Evolutionary conservation across 495 filamentous ascomycete species (phyloP).

Genomic region (Penicillium nucicola): DNA sequence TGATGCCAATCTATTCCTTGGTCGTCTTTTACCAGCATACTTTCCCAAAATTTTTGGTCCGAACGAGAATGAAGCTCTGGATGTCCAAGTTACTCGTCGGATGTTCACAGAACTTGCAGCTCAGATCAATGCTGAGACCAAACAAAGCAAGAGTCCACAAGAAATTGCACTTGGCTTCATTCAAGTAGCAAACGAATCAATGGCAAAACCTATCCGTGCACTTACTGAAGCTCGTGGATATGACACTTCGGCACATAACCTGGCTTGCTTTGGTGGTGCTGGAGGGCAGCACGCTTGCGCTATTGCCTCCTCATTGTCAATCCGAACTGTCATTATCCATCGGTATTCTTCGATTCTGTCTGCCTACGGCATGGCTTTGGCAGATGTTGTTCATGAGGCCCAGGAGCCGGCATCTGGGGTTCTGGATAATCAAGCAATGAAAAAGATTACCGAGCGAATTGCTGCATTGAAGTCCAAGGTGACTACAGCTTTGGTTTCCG

Average conservation of each 20-base stretch:
- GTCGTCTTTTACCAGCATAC: conserved; percentile 79
- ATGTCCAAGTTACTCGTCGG: conserved; percentile 65
- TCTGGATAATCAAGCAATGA: conserved; percentile 12
- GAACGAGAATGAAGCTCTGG: conserved; percentile 76
- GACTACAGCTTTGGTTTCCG: conserved; percentile 2
- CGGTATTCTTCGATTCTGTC: conserved; percentile 89
- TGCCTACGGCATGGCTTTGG: conserved; percentile 91
- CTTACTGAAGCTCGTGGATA: conserved; percentile 90
- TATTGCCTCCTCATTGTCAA: conserved; percentile 85
- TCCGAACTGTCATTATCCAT: conserved; percentile 80
- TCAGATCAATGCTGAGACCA: conserved; percentile 61
- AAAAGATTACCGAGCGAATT: conserved; percentile 5
- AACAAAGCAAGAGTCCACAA: conserved; percentile 56
- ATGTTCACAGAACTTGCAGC: conserved; percentile 70
- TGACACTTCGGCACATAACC: conserved; percentile 78
- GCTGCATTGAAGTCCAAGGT: conserved; percentile 10
- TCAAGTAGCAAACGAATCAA: conserved; percentile 89
- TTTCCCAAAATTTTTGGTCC: conserved; percentile 91
- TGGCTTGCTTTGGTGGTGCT: conserved; percentile 89
- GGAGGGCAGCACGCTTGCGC: conserved; percentile 92
- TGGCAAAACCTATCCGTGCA: conserved; percentile 85
- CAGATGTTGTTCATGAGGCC: conserved; percentile 86
- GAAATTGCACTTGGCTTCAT: conserved; percentile 78
- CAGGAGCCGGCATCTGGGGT: conserved; percentile 73
- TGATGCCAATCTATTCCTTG: conserved; percentile 83